Conservation (phyloP, 2,329 filamentous ascomycete species). For the Claviceps sp. region DNA sequence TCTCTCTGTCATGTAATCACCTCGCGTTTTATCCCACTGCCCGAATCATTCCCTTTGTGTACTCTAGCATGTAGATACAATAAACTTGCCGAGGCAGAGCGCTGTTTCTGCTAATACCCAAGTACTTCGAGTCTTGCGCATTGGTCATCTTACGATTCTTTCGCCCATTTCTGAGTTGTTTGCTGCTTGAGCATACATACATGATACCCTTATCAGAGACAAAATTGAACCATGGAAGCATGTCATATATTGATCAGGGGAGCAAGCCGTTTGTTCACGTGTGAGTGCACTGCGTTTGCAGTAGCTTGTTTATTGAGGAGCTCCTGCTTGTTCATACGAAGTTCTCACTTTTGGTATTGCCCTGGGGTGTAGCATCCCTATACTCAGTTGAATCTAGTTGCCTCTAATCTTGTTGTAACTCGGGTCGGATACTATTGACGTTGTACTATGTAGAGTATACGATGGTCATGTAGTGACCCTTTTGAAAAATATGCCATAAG, state of each 20-base stretch:
- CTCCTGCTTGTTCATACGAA: neutral
- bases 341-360: neutral
- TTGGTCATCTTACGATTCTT: neutral
- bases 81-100: constrained; percentile 20
- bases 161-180: neutral
- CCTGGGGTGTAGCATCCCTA: neutral
- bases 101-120: constrained; percentile 20
- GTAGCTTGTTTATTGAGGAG: neutral
- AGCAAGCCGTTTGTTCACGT: neutral
- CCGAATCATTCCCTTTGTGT: constrained; percentile 39
- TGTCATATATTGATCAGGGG: neutral
- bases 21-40: constrained; percentile 21
- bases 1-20: constrained; percentile 76
- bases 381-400: neutral
- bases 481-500: neutral
- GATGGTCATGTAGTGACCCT: neutral
- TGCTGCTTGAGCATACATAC: neutral
- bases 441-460: neutral
- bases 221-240: neutral
- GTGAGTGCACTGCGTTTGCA: neutral
- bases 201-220: neutral
- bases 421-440: too few species aligned
- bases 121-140: neutral
- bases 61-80: constrained; percentile 59
- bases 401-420: neutral